phyloP scores from a whole-genome alignment of 2,329 filamentous ascomycete species.

The Trichoderma atroviride region DNA sequence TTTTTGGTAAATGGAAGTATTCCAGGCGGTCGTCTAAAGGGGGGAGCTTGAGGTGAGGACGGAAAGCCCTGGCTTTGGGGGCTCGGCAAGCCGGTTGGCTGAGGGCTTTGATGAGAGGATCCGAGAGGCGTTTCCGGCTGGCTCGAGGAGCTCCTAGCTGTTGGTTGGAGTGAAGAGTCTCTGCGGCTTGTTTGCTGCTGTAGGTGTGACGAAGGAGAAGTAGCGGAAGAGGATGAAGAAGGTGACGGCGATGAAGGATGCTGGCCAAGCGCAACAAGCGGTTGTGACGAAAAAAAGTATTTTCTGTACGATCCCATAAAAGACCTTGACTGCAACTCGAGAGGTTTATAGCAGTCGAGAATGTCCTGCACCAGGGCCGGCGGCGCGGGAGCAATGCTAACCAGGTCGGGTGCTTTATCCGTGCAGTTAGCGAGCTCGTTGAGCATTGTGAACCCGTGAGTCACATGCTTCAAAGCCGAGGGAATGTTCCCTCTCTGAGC shows the following conservation, averaged over 20 bases:
- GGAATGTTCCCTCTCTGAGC: conserved; percentile 45
- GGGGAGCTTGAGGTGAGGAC: conserved; percentile 29
- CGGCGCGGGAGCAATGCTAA: conserved; percentile 44
- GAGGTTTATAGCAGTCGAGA: conserved; percentile 44
- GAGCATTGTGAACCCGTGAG: conserved; percentile 46
- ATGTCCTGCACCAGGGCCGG: conserved; percentile 44
- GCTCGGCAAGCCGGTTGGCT: conserved; percentile 36
- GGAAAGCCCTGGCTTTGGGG: conserved; percentile 36
- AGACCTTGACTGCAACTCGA: conserved; percentile 45
- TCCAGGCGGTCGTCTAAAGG: conserved; percentile 34
- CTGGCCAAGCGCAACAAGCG: not conserved
- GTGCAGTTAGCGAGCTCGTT: conserved; percentile 45
- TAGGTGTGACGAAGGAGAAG: not conserved
- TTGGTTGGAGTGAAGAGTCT: not conserved
- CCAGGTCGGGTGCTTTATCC: conserved; percentile 40
- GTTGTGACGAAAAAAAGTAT: conserved; percentile 38
- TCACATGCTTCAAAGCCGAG: conserved; percentile 46
- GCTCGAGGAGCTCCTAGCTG: conserved; percentile 32
- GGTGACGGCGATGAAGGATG: not conserved
- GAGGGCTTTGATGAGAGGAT: conserved; percentile 18
- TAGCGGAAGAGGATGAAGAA: not conserved
- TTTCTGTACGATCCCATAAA: conserved; percentile 45
- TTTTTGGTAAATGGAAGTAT: conserved; percentile 44
- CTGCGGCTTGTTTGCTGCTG: not conserved
- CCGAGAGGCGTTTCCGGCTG: conserved; percentile 37